These are phyloP conservation scores for Microcyclospora tardicrescens DNA, from an alignment of 2,329 filamentous ascomycete genomes.

Conservation along the genomic window DNA sequence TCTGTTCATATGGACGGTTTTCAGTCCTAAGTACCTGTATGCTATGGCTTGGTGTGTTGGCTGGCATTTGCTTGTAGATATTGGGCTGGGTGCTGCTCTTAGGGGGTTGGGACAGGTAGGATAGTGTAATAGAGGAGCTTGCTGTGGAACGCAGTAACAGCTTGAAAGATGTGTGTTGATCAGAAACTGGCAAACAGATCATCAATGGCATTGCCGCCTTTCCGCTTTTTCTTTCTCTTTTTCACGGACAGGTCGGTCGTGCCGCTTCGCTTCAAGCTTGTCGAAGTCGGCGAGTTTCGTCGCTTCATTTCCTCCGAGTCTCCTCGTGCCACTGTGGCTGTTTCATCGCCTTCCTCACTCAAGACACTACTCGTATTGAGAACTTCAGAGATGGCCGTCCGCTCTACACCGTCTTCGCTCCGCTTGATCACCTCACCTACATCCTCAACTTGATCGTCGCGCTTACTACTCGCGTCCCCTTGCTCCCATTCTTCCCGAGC, in stretches of 20 bases:
- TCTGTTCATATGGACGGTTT: slow-evolving; percentile 97
- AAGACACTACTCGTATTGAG: background rate
- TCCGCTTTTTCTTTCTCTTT: slow-evolving; percentile 42
- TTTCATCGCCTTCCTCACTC: background rate
- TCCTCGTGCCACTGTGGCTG: slow-evolving; percentile 8
- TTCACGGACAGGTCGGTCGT: slow-evolving; percentile 17
- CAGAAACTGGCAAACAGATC: slow-evolving; percentile 51
- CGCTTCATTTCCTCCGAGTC: slow-evolving; percentile 9
- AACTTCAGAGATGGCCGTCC: slow-evolving; percentile 1
- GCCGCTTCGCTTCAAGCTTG: background rate
- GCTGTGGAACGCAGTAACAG: background rate
- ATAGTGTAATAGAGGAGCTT: background rate
- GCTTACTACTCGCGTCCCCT: slow-evolving; percentile 15
- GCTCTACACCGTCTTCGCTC: slow-evolving; percentile 6
- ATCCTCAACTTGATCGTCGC: slow-evolving; percentile 13
- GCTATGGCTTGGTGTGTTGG: slow-evolving; percentile 76
- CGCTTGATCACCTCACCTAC: slow-evolving; percentile 24
- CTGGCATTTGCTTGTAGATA: slow-evolving; percentile 64
- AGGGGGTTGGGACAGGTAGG: slow-evolving; percentile 18
- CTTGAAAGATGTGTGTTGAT: slow-evolving; percentile 4
- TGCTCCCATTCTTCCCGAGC: slow-evolving; percentile 27
- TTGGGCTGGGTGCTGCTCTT: slow-evolving; percentile 46
- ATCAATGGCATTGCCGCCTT: slow-evolving; percentile 55
- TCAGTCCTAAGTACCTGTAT: slow-evolving; percentile 92
- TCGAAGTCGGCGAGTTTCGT: slow-evolving; percentile 1